A percentile compares a stretch with the other conserved stretches of the same genome.
These are phyloP conservation scores for Dissoconium aciculare DNA, from an alignment of 2,329 filamentous ascomycete species.

Conservation along the genomic window DNA sequence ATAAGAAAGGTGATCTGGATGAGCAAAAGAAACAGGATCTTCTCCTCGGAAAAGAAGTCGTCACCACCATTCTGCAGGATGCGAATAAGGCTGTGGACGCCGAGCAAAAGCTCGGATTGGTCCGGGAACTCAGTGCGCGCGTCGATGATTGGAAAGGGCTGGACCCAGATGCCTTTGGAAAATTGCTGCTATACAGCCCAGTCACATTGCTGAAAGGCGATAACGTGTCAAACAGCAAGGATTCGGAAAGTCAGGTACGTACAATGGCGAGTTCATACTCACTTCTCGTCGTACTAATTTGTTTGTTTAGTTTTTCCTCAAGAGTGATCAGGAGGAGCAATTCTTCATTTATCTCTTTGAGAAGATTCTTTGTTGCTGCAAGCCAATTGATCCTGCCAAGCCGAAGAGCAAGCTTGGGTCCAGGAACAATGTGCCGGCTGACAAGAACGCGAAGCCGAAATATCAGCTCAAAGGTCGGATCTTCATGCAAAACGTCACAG, in stretches of 20 bases:
- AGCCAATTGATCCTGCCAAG: constrained; percentile 79
- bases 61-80: constrained; percentile 64
- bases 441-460: constrained; percentile 57
- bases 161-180: constrained; percentile 78
- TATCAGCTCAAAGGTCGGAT: constrained; percentile 92
- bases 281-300: too few relatives aligned
- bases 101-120: constrained; percentile 67
- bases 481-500: constrained; percentile 97
- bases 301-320: too few relatives aligned
- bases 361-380: constrained; percentile 89
- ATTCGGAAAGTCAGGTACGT: constrained; percentile 77
- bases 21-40: constrained; percentile 58
- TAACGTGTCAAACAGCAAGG: constrained; percentile 42
- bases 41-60: constrained; percentile 59
- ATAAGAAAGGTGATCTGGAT: constrained; percentile 66
- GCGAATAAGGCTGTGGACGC: constrained; percentile 86
- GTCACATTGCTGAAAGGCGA: constrained; percentile 70
- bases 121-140: constrained; percentile 63
- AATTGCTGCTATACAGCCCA: constrained; percentile 72
- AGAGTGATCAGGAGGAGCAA: constrained; percentile 34
- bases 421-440: constrained; percentile 58
- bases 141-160: constrained; percentile 98
- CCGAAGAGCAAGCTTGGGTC: constrained; percentile 45
- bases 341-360: constrained; percentile 98
- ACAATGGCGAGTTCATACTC: constrained; percentile 4